Percentiles rank a stretch among this genome's conserved stretches.
Conservation (phyloP, 345 rosid species). For the Eucalyptus curtisii region DNA sequence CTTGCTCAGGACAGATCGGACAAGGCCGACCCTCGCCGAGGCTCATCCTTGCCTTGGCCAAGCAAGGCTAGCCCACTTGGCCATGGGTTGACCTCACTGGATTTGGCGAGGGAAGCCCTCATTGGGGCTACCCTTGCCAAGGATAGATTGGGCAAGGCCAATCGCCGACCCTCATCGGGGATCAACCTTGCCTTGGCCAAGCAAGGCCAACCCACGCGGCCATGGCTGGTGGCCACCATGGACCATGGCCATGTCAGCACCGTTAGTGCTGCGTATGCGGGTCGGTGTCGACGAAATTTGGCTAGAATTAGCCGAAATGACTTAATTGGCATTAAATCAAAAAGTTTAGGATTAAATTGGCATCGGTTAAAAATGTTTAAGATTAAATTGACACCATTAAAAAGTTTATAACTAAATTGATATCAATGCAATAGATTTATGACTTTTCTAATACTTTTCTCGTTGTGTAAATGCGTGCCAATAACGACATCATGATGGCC, state of each 20-base stretch:
- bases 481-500: background rate
- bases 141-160: fast-evolving
- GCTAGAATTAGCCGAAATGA: fast-evolving
- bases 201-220: fast-evolving
- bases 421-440: fast-evolving
- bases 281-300: fast-evolving
- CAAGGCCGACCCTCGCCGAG: fast-evolving
- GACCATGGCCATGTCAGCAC: fast-evolving
- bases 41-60: fast-evolving
- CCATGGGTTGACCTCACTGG: fast-evolving
- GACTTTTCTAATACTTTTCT: fast-evolving
- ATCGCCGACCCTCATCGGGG: fast-evolving
- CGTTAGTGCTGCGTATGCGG: fast-evolving
- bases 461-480: fast-evolving
- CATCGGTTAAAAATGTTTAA: fast-evolving
- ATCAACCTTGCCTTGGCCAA: fast-evolving
- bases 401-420: no score
- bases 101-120: no score
- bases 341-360: no score
- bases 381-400: fast-evolving
- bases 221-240: no score
- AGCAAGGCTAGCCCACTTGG: fast-evolving
- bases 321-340: no score
- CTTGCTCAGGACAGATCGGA: fast-evolving
- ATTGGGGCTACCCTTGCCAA: no score